Evolutionary conservation across 2,329 filamentous ascomycete species (phyloP).

Genomic region (Ceratocystis colombiana): DNA sequence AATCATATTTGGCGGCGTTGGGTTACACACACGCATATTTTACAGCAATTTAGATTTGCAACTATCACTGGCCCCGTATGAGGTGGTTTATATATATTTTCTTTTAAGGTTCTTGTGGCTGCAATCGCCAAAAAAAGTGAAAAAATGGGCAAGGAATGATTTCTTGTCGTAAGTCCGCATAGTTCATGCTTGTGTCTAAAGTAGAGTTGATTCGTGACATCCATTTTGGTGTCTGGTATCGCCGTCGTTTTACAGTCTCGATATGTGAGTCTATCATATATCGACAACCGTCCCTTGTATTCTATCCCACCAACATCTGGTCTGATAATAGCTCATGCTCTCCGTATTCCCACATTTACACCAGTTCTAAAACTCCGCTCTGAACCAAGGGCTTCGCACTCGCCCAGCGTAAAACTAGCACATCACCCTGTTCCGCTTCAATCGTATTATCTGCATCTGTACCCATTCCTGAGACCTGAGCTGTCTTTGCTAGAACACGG

Average conservation of each 20-base stretch:
- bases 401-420: slow-evolving; percentile 62
- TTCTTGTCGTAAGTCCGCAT: not conserved
- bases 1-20: not conserved
- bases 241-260: slow-evolving; percentile 8
- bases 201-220: slow-evolving; percentile 7
- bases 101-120: not conserved
- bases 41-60: not conserved
- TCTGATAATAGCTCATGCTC: not conserved
- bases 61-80: not conserved
- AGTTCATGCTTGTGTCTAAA: not conserved
- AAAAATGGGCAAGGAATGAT: too few species aligned
- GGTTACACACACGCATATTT: slow-evolving; percentile 16
- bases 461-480: slow-evolving; percentile 48
- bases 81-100: not conserved
- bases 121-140: too few species aligned
- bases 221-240: slow-evolving; percentile 15
- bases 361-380: slow-evolving; percentile 47
- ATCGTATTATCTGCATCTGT: slow-evolving; percentile 53
- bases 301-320: not conserved
- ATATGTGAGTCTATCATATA: not conserved
- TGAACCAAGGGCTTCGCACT: slow-evolving; percentile 56
- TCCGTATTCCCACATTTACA: slow-evolving; percentile 35
- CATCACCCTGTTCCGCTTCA: slow-evolving; percentile 50
- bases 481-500: slow-evolving; percentile 52
- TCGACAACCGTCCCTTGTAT: not conserved